Evolutionary conservation across 805 yeast species (phyloP), one percentile per base, ranked within the genome.

Genomic region (Hanseniaspora nectarophila): DNA sequence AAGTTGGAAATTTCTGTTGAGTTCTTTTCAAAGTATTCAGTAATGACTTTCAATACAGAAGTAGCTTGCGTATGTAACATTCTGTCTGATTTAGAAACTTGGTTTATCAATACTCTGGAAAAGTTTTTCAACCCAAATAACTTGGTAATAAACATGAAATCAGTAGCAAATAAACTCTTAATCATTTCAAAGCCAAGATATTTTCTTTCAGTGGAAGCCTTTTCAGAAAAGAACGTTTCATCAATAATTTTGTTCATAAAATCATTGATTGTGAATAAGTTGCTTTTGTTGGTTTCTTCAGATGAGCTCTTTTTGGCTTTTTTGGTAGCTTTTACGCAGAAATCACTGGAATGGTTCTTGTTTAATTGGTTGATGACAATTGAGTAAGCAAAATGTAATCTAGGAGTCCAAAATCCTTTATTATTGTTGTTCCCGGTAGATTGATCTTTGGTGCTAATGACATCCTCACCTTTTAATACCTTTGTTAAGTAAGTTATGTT

Each of bases 161-260:
- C 47, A 7, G 55, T 53, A 40, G 64, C 61, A 6, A 81, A 62
- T 52, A 79, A 72, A 48, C 72, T 68, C 39, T 67, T 71, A 55
- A 89, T 78, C 10, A 88, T 74, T 58, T 84, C 84, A 59, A 89
- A 78, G 0, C 96, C 97, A 76, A 86, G 77, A 64, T 74, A 85
- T 63, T 89, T 90, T 54, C 95, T 73, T 64, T 89, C 97, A 31
- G 81, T 77, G 1, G 96, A 87, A 0, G 95, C 73, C 57, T 81
- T 78, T 34, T 77, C 78, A 5, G 85, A 71, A 58, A 90, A 89
- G 55, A 85, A 77, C 4, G 83, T 75, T 59, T 87, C 92, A 62
- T 90, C 97, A 15, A 90, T 76, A 5, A 79, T 80, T 3, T 73
- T 70, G 58, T 78, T 76, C 95, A 95, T 88, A 63, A 90, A 88